These are phyloP conservation scores for Scenedesmus sp. DNA, from an alignment of 163 green algal species.

Conservation along the genomic window DNA sequence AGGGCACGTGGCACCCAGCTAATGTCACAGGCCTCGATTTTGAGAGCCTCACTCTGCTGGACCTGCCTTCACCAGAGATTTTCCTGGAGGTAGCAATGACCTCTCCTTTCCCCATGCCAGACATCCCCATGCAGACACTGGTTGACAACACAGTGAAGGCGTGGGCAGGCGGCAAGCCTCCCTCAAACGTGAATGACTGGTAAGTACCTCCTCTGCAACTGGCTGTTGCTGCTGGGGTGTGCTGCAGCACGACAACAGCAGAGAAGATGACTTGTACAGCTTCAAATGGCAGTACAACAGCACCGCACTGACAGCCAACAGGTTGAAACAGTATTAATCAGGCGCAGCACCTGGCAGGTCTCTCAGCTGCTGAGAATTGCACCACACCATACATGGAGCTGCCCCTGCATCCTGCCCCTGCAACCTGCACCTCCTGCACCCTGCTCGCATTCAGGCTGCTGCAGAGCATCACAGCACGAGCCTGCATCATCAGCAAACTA, in stretches of 20 bases:
- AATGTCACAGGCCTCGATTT: neutral
- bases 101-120: slow-evolving; percentile 31
- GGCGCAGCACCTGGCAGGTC: no score
- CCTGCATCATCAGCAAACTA: neutral
- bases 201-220: neutral
- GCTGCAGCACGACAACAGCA: neutral
- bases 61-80: slow-evolving; percentile 8
- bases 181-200: slow-evolving; percentile 16
- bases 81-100: slow-evolving; percentile 13
- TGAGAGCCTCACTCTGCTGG: slow-evolving; percentile 1
- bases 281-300: no score
- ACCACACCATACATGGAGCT: no score
- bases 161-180: slow-evolving; percentile 24
- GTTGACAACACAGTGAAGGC: slow-evolving; percentile 34
- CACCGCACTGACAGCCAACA: no score
- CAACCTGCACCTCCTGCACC: no score
- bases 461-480: neutral
- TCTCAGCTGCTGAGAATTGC: no score
- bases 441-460: no score
- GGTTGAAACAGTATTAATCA: no score
- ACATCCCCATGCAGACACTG: neutral
- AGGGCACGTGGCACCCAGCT: slow-evolving; percentile 31
- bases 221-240: neutral
- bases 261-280: neutral
- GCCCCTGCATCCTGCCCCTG: no score